Conservation (phyloP, 176 grass and related monocot species). For the Carex cristatella region DNA sequence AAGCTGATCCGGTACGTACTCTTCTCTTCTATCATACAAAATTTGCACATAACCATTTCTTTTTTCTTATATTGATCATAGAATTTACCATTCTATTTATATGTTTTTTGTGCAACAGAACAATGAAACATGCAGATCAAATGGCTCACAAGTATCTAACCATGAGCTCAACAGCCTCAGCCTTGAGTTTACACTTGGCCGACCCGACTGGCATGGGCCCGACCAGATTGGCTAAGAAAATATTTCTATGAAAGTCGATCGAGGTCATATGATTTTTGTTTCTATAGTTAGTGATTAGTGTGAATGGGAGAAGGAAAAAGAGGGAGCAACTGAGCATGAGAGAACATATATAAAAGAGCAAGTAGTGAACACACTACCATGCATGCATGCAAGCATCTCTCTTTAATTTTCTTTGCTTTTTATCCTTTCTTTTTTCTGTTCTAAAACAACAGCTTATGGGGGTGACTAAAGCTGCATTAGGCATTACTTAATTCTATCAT, state of each 20-base stretch:
- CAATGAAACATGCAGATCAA: constrained; percentile 60
- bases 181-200: constrained; percentile 86
- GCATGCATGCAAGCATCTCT: constrained; percentile 15
- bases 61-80: not conserved
- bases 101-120: constrained; percentile 34
- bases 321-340: constrained; percentile 21
- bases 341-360: constrained; percentile 20
- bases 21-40: not conserved
- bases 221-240: constrained; percentile 53
- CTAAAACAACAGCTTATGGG: constrained; percentile 25
- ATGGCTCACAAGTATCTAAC: constrained; percentile 58
- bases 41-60: not conserved
- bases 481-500: constrained; percentile 37
- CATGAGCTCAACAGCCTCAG: constrained; percentile 72
- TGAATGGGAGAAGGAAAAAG: constrained; percentile 28
- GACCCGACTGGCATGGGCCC: constrained; percentile 57
- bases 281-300: constrained; percentile 13
- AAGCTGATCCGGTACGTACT: constrained; percentile 41
- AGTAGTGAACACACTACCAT: constrained; percentile 10
- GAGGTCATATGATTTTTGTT: constrained; percentile 21
- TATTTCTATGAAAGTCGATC: not conserved
- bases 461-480: constrained; percentile 31
- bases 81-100: not conserved
- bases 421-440: constrained; percentile 18
- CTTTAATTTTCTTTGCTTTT: constrained; percentile 36